phyloP scores from a whole-genome alignment of 257 asterid species.

The Vinca minor region DNA sequence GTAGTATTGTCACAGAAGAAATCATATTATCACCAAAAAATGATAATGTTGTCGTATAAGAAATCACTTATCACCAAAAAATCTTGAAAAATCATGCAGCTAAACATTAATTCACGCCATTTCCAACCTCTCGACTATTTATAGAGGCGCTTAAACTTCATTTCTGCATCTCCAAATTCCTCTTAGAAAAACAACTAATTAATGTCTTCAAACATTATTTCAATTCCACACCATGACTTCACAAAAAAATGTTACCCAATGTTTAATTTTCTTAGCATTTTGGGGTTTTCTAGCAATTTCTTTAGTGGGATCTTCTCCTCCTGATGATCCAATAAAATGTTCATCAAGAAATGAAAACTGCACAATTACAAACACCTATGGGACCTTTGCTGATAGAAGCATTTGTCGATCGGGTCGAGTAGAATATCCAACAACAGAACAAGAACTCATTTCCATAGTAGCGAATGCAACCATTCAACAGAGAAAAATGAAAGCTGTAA shows the following conservation, averaged over 20 bases:
- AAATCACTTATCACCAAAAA: too few species aligned
- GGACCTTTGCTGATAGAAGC: conserved; percentile 21
- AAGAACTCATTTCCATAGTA: conserved; percentile 16
- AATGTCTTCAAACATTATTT: too few species aligned
- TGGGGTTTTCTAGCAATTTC: background rate
- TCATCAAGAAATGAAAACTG: conserved; percentile 10
- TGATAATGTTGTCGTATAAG: too few species aligned
- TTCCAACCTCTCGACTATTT: too few species aligned
- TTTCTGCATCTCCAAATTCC: too few species aligned
- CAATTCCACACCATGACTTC: background rate
- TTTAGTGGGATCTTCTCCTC: conserved; percentile 12
- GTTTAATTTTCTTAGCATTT: background rate
- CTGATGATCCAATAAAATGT: conserved; percentile 27
- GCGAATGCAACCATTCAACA: conserved; percentile 15
- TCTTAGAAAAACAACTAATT: too few species aligned
- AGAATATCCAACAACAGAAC: conserved; percentile 19
- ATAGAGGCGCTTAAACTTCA: too few species aligned
- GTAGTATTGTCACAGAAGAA: too few species aligned
- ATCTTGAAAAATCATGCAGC: too few species aligned
- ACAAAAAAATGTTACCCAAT: background rate
- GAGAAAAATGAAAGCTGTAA: conserved; percentile 25
- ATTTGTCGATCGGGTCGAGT: conserved; percentile 21
- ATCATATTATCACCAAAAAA: too few species aligned
- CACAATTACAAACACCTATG: conserved; percentile 24
- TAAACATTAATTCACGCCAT: too few species aligned